Base-by-base conservation (phyloP, 148 eudicot species). In the Rhododendron ovatum region DNA sequence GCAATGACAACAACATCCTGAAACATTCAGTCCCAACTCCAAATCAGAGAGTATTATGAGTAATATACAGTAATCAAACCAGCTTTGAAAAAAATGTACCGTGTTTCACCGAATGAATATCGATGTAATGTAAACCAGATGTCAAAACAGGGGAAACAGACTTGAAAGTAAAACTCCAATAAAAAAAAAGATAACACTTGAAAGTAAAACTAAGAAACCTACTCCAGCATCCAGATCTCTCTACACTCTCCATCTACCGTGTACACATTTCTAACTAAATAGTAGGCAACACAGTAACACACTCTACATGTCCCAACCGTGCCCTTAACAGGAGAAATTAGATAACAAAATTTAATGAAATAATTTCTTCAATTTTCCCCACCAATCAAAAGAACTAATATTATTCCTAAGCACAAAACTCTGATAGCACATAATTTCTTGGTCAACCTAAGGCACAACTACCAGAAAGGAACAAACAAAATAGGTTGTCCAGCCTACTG, bases 1-100 rank as follows among this genome's bases (percentile, higher is more conserved):
- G 98, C 98, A 91, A 95, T 88, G 41, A 96, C 33, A 18, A 96
- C 94, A 71, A 96, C 98, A 88, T 96, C 98, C 98, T 96, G 57
- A 82, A 81, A 18, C 73, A 85, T 11, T 79, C 57, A 20, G 13
- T 26, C 6, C 17, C 18, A 48, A 35, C 7, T 30, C 39, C 76
- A 30, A 71, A 30, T 71, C 35, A 71, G 18, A 30, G 1, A 71
- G 37, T 26, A 7, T 7, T 63, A 30, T 14, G 57, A 85, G 80
- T 4, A 28, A 71, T 14, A 39, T 30, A 3, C 14, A 78, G 28
- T 35, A 67, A 67, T 3, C 74, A 10, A 65, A 61, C 2, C 11
- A 26, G 15, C 77, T 22, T 83, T 33, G 7, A 28, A 3, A 26
- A 51, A 59, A 28, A 20, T 11, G 15, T 3, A 3, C 74, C 5